Evolutionary conservation across 208 protist genomes (phyloP).

Genomic region (Blechomonas ayalai): DNA sequence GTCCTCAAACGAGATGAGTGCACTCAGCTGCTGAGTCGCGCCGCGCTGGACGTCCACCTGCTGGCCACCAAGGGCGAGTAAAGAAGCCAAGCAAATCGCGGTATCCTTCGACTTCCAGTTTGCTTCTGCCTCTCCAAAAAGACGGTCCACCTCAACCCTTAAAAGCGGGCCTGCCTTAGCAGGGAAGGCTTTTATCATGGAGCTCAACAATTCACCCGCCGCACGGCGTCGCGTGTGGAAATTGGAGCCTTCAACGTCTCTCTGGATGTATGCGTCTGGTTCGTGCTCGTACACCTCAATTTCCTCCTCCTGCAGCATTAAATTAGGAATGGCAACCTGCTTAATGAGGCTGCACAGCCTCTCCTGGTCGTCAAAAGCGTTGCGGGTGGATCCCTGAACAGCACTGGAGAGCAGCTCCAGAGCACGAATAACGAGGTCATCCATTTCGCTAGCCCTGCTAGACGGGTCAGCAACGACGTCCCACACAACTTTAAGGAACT

Average conservation of each 20-base stretch:
- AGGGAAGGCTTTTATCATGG: conserved; percentile 75
- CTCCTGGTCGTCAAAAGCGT: conserved; percentile 67
- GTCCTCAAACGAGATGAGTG: conserved; percentile 77
- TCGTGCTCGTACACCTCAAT: conserved; percentile 91
- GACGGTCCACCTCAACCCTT: conserved; percentile 24
- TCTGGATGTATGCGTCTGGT: conserved; percentile 95
- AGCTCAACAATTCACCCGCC: conserved; percentile 87
- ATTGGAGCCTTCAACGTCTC: conserved; percentile 95
- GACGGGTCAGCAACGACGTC: conserved; percentile 58
- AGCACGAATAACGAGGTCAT: conserved; percentile 80
- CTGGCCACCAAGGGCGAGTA: conserved; percentile 76
- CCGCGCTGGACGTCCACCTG: conserved; percentile 52
- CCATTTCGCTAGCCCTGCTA: conserved; percentile 32
- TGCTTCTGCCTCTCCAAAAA: conserved; percentile 41
- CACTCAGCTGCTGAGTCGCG: conserved; percentile 31
- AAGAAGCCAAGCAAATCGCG: conserved; percentile 94
- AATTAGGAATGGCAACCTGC: conserved; percentile 93
- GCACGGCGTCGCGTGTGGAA: conserved; percentile 90
- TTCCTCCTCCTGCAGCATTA: conserved; percentile 85
- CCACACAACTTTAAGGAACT: conserved; percentile 89
- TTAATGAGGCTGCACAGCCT: conserved; percentile 81
- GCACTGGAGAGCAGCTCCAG: conserved; percentile 90
- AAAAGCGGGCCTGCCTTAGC: conserved; percentile 44
- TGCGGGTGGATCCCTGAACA: conserved; percentile 59
- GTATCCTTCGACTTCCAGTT: conserved; percentile 95